Percentiles rank a stretch among this genome's conserved stretches.
These are phyloP conservation scores for Tubosaeta brunneosetosa DNA, from an alignment of 768 basidiomycete genomes.

Conservation along the genomic window DNA sequence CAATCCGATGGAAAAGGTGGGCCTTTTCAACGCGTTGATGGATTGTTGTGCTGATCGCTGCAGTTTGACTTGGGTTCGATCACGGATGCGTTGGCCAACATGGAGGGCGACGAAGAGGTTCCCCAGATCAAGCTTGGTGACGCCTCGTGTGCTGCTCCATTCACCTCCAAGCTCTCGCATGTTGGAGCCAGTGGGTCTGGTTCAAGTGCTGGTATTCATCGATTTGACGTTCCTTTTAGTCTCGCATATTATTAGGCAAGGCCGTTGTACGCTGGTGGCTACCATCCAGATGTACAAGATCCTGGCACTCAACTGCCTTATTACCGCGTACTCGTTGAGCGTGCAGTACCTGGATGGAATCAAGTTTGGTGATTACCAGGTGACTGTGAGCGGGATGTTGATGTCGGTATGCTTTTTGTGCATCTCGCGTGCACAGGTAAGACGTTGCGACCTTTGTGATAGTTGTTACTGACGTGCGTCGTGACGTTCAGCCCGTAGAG, in stretches of 20 bases:
- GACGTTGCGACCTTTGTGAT: slow-evolving; percentile 14
- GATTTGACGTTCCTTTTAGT: slow-evolving; percentile 43
- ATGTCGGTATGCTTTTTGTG: slow-evolving; percentile 99
- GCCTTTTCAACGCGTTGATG: slow-evolving; percentile 7
- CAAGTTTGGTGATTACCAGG: slow-evolving; percentile 99
- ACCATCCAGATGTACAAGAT: slow-evolving; percentile 99
- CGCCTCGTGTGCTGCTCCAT: slow-evolving; percentile 96
- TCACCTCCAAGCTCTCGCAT: slow-evolving; percentile 97
- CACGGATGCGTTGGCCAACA: slow-evolving; percentile 80
- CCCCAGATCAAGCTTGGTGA: slow-evolving; percentile 99
- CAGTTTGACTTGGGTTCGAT: slow-evolving; percentile 77
- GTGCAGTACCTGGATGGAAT: slow-evolving; percentile 98
- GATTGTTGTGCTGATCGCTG: slow-evolving; percentile 8
- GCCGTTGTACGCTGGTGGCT: slow-evolving; percentile 96
- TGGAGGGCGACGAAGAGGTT: slow-evolving; percentile 92
- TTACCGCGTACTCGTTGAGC: slow-evolving; percentile 96
- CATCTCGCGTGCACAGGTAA: slow-evolving; percentile 93
- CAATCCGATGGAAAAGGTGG: slow-evolving; percentile 90
- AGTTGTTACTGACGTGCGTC: slow-evolving; percentile 1
- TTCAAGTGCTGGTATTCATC: not conserved
- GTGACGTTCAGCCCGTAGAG: slow-evolving; percentile 87
- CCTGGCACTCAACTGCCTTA: slow-evolving; percentile 92
- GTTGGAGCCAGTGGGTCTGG: slow-evolving; percentile 82
- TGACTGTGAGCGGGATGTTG: slow-evolving; percentile 86
- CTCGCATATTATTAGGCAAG: slow-evolving; percentile 96